A percentile compares a stretch with the other conserved stretches of the same genome.
phyloP scores from a whole-genome alignment of 78 protist species.

The Reticulomyxa filosa region DNA sequence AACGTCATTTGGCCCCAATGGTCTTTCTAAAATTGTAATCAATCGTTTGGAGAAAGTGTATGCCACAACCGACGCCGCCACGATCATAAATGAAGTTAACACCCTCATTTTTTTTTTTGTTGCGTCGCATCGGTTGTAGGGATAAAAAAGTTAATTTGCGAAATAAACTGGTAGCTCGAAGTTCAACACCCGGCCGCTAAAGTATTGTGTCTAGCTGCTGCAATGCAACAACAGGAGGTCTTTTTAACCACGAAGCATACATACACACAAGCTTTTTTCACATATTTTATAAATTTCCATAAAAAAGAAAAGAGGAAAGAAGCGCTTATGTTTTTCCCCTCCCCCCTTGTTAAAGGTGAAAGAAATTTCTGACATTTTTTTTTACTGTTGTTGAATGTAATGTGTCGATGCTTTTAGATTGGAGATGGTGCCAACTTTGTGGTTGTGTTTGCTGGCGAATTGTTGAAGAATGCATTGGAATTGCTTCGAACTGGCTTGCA shows the following conservation, averaged over 20 bases:
- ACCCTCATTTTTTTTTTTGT: too few species aligned
- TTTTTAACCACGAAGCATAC: too few species aligned
- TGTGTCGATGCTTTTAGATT: too few species aligned
- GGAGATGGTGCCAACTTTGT: conserved; percentile 96
- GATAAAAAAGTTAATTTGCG: not conserved
- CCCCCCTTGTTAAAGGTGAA: not conserved
- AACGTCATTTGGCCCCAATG: conserved; percentile 95
- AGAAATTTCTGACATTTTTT: not conserved
- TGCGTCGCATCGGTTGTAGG: conserved; percentile 22
- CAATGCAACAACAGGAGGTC: conserved; percentile 80
- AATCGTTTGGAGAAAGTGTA: conserved; percentile 89
- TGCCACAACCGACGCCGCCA: conserved; percentile 94
- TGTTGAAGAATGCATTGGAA: conserved; percentile 67
- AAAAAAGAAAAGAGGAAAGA: too few species aligned
- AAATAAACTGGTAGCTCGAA: not conserved
- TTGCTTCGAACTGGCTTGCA: conserved; percentile 63
- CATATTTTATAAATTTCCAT: too few species aligned
- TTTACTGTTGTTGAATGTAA: not conserved
- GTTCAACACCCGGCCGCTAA: conserved; percentile 95
- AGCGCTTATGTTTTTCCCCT: not conserved
- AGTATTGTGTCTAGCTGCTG: conserved; percentile 72
- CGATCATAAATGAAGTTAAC: conserved; percentile 86
- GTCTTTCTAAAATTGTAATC: conserved; percentile 80
- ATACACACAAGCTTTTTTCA: not conserved
- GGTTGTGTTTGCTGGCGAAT: conserved; percentile 83